Percentiles rank a stretch among this genome's conserved stretches.
These are phyloP conservation scores for Clavispora fructus DNA, from an alignment of 805 yeast genomes.

Conservation along the genomic window DNA sequence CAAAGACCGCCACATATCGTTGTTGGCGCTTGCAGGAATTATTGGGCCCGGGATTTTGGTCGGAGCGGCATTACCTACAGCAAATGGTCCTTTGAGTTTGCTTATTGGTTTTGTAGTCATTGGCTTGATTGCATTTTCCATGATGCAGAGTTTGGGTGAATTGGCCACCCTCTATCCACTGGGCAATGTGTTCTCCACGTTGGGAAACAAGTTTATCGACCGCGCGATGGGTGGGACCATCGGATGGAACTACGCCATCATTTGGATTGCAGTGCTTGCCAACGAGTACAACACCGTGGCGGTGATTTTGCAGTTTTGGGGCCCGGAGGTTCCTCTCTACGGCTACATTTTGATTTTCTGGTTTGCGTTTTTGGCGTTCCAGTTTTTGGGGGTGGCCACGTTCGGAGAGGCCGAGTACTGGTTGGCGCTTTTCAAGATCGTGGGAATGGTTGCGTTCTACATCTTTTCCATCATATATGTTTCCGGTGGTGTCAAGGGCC, in stretches of 20 bases:
- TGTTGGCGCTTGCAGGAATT: conserved; percentile 52
- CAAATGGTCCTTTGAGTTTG: conserved; percentile 48
- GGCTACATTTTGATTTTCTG: conserved; percentile 53
- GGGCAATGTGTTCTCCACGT: conserved; percentile 46
- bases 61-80: conserved; percentile 48
- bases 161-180: conserved; percentile 49
- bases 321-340: conserved; percentile 48
- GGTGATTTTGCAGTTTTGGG: conserved; percentile 45
- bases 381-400: conserved; percentile 45
- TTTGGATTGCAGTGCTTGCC: conserved; percentile 53
- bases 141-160: conserved; percentile 56
- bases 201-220: conserved; percentile 48
- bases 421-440: conserved; percentile 45
- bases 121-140: conserved; percentile 47
- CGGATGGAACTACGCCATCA: conserved; percentile 47
- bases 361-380: conserved; percentile 46
- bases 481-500: conserved; percentile 40
- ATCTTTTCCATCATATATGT: conserved; percentile 43
- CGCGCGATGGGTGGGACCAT: conserved; percentile 55
- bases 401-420: conserved; percentile 57
- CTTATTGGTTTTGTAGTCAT: conserved; percentile 48
- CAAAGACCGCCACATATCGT: conserved; percentile 46
- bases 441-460: conserved; percentile 45
- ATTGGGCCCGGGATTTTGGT: conserved; percentile 58
- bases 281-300: conserved; percentile 53